Percentiles rank a stretch among this genome's conserved stretches.
phyloP scores from a whole-genome alignment of 1,139 yeast species.

The Diutina ranongensis region DNA sequence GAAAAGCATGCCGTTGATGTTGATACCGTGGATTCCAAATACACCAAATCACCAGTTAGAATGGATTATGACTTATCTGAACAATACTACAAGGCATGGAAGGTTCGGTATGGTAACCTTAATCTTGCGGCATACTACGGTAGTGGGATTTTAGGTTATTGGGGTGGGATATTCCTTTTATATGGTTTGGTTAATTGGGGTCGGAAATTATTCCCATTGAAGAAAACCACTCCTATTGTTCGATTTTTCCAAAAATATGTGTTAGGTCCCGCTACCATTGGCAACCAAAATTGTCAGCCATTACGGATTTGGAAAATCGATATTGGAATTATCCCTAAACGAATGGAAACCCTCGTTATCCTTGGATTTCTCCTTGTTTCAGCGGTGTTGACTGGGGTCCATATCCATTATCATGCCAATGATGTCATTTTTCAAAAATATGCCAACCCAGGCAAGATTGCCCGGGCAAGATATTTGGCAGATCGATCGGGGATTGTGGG shows the following conservation, averaged over 20 bases:
- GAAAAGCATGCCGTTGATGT: neutral
- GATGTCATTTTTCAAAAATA: neutral
- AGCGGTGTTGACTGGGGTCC: neutral
- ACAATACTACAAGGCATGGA: neutral
- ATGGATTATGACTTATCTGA: neutral
- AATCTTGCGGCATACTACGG: neutral
- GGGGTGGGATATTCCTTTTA: neutral
- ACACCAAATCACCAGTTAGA: neutral
- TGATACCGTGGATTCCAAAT: neutral
- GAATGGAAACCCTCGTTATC: neutral
- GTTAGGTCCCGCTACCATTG: neutral
- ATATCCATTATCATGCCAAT: neutral
- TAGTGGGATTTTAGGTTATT: neutral
- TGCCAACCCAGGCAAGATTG: neutral
- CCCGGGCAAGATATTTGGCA: conserved; percentile 8
- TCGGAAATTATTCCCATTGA: neutral
- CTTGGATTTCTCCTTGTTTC: neutral
- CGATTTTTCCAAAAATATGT: neutral
- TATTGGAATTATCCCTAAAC: neutral
- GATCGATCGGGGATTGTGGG: conserved; percentile 11
- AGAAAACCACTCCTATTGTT: neutral
- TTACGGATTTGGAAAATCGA: neutral
- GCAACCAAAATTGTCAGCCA: neutral
- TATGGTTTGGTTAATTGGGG: neutral
- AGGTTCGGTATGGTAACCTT: neutral